A percentile compares a stretch with the other conserved stretches of the same genome.
phyloP scores from a whole-genome alignment of 2,329 filamentous ascomycete species.

The Talaromyces amestolkiae region DNA sequence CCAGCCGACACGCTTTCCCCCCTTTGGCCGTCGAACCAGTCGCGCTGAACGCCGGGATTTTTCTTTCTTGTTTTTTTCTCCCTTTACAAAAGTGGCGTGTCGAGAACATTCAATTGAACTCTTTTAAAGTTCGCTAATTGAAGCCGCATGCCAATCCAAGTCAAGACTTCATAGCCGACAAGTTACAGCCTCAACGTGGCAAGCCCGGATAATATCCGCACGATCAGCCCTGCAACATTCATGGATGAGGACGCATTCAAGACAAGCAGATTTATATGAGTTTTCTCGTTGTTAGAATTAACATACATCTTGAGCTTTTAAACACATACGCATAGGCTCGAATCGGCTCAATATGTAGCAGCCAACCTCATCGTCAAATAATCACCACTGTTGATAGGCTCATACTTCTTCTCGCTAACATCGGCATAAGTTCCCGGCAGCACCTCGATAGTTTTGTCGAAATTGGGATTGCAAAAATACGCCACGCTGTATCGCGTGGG shows the following conservation, averaged over 20 bases:
- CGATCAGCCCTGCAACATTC: not conserved
- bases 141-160: not conserved
- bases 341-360: slow-evolving; percentile 61
- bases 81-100: not conserved
- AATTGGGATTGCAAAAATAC: slow-evolving; percentile 90
- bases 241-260: not conserved
- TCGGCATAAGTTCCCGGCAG: slow-evolving; percentile 71
- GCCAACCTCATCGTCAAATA: slow-evolving; percentile 76
- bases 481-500: slow-evolving; percentile 83
- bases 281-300: not conserved
- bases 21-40: not conserved
- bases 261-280: not conserved
- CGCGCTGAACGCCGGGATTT: not conserved
- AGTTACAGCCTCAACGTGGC: not conserved
- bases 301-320: not conserved
- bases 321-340: not conserved
- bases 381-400: slow-evolving; percentile 71
- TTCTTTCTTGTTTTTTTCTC: not conserved
- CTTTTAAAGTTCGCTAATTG: not conserved
- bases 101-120: not conserved
- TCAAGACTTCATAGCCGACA: slow-evolving; percentile 1
- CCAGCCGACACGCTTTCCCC: not conserved
- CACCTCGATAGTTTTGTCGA: slow-evolving; percentile 70
- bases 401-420: slow-evolving; percentile 70
- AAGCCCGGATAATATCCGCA: not conserved